phyloP scores from a whole-genome alignment of 139 green algal genomes.

The Cymbomonas tetramitiformis region DNA sequence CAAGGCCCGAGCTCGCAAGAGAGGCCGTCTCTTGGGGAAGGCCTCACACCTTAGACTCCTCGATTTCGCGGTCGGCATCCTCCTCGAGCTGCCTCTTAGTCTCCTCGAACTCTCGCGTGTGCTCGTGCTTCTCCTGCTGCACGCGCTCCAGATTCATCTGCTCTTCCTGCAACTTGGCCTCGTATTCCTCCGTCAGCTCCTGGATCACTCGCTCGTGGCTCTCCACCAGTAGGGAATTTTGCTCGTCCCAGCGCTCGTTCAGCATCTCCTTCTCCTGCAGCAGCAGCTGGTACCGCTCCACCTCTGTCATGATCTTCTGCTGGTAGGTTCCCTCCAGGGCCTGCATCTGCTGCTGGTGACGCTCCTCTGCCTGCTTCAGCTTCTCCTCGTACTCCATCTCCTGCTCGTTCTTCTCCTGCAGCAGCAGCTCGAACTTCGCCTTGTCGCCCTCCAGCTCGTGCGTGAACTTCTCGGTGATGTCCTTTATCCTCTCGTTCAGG shows the following conservation, averaged over 20 bases:
- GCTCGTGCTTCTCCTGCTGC: conserved; percentile 34
- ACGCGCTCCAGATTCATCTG: conserved; percentile 44
- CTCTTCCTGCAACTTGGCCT: conserved; percentile 51
- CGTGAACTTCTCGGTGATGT: conserved; percentile 62
- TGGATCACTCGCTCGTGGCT: conserved; percentile 61
- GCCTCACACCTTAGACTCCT: conserved; percentile 66
- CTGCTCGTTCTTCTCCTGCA: conserved; percentile 63
- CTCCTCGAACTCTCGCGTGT: conserved; percentile 38
- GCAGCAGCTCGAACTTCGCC: conserved; percentile 54
- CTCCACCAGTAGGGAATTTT: conserved; percentile 61
- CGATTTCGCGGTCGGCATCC: conserved; percentile 73
- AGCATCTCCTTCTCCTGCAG: conserved; percentile 56
- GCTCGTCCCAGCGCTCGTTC: conserved; percentile 62
- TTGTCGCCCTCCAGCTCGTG: conserved; percentile 49
- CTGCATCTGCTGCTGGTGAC: conserved; percentile 35
- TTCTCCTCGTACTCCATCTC: conserved; percentile 68
- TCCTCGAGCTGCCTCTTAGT: conserved; percentile 75
- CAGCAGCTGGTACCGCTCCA: conserved; percentile 61
- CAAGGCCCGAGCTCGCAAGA: no score
- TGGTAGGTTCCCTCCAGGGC: conserved; percentile 63
- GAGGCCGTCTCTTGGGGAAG: no score
- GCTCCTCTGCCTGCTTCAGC: conserved; percentile 46
- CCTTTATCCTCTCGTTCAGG: conserved; percentile 57
- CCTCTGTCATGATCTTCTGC: conserved; percentile 39
- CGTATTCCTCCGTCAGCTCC: conserved; percentile 66